These are phyloP conservation scores for Cichorium intybus DNA, from an alignment of 140 eudicot species.

Conservation along the genomic window DNA sequence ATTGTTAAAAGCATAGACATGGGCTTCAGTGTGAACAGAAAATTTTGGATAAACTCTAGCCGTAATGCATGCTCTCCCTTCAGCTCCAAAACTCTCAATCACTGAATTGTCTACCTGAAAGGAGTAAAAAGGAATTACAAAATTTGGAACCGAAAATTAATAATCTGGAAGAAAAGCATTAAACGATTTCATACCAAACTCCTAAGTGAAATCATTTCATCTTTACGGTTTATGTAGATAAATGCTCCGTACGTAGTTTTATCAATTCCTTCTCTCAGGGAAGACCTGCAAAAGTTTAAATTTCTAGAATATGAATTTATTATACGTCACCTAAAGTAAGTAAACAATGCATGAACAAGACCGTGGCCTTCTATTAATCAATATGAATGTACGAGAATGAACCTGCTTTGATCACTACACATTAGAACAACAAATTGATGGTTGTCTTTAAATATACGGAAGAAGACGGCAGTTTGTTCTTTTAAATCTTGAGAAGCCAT, in stretches of 20 bases:
- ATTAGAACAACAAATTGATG: conserved; percentile 45
- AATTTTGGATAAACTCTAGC: conserved; percentile 33
- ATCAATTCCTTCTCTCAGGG: conserved; percentile 32
- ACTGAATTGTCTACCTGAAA: conserved; percentile 34
- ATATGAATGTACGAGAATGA: conserved; percentile 3
- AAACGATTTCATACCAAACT: conserved; percentile 33
- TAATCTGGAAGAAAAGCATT: background rate
- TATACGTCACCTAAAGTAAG: background rate
- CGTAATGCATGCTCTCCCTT: conserved; percentile 38
- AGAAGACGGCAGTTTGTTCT: conserved; percentile 69
- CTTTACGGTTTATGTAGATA: conserved; percentile 22
- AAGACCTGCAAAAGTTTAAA: conserved; percentile 36
- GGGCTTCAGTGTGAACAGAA: conserved; percentile 17
- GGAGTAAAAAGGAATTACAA: background rate
- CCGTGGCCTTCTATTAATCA: background rate
- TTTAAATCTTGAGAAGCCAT: conserved; percentile 59
- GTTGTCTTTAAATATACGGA: conserved; percentile 42
- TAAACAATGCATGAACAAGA: background rate
- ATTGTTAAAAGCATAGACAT: conserved; percentile 36
- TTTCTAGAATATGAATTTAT: background rate
- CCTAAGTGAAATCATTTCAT: conserved; percentile 32
- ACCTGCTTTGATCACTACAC: conserved; percentile 89
- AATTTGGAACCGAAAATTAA: background rate
- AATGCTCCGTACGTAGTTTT: conserved; percentile 39
- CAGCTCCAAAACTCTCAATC: conserved; percentile 38